Percentiles rank a stretch among this genome's conserved stretches.
Evolutionary conservation across 2,329 filamentous ascomycete species (phyloP).

Genomic region (Colletotrichum plurivorum): DNA sequence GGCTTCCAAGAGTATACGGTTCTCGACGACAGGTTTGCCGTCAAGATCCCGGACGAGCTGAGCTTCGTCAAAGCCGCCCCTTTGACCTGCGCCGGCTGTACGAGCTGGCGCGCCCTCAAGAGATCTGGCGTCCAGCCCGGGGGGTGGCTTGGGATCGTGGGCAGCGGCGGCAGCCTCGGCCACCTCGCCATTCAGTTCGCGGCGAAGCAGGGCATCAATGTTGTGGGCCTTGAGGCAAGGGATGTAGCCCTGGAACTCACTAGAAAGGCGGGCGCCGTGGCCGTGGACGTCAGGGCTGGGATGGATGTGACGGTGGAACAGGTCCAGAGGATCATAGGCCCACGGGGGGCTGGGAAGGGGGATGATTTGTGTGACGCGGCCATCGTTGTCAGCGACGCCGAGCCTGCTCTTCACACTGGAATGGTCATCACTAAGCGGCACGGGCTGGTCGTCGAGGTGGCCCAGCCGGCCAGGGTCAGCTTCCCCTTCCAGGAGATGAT

Average conservation of each 20-base stretch:
- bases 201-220: constrained; percentile 82
- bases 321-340: constrained; percentile 61
- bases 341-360: constrained; percentile 57
- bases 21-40: constrained; percentile 62
- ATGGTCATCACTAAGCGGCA: constrained; percentile 72
- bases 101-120: constrained; percentile 61
- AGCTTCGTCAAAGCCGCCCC: constrained; percentile 67
- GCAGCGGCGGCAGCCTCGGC: constrained; percentile 82
- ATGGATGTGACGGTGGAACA: constrained; percentile 62
- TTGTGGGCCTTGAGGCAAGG: constrained; percentile 79
- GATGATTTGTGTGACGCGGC: constrained; percentile 56
- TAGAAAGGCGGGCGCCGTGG: constrained; percentile 62
- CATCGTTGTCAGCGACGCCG: constrained; percentile 66
- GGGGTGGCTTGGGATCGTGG: constrained; percentile 80
- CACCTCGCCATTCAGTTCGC: constrained; percentile 81
- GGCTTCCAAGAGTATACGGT: constrained; percentile 70
- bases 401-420: constrained; percentile 61
- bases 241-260: constrained; percentile 66
- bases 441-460: constrained; percentile 70
- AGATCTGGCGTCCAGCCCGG: constrained; percentile 61
- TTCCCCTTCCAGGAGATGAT: constrained; percentile 62
- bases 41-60: constrained; percentile 62
- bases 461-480: constrained; percentile 59
- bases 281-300: constrained; percentile 65
- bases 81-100: constrained; percentile 69